Base-by-base conservation (phyloP, 768 basidiomycete genomes). In the Lactifluus volemus region DNA sequence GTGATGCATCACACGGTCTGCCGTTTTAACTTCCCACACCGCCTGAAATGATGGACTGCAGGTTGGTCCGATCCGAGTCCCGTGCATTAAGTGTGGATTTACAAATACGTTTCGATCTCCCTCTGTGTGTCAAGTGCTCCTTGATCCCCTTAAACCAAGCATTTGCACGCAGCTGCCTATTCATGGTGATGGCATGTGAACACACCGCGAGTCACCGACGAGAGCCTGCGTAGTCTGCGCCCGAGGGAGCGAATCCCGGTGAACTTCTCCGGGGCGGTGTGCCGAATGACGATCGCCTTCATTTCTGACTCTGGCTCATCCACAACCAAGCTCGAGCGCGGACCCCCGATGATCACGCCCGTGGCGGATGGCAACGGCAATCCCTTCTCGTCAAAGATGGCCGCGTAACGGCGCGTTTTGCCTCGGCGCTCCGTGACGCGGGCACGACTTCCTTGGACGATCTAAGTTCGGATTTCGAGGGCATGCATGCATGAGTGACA, bases 331-430 rank as follows among this genome's bases (percentile, higher is more conserved):
- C 61, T 62, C 7, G 55, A 58, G 47, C 52, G 56, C 52, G 56
- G 47, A 3, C 47, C 61, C 3, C 61, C 58, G n/a, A 63, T 63
- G 42, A 57, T 29, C 39, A 51, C 60, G 2, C 63, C 60, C 21
- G 63, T 61, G 4, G 63, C 63, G 14, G 63, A 63, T 38, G 60
- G 63, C 6, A 64, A 47, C 29, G 60, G 63, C 29, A 62, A 42
- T 36, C 63, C 63, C 47, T 63, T 61, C 48, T 55, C 63, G 29
- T 62, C 60, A 52, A 64, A 64, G 54, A 64, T 61, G 30, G 60
- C 50, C 55, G 54, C 63, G 19, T 62, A 61, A 30, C 63, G 63
- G 34, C 63, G 63, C 55, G 63, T 62, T 39, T 58, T 52, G 29
- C 63, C 63, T 41, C 60, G 55, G n/a, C 63, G 63, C 39, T 64